Conservation (phyloP, 75 land plant species). For the Selaginella tamariscina region DNA sequence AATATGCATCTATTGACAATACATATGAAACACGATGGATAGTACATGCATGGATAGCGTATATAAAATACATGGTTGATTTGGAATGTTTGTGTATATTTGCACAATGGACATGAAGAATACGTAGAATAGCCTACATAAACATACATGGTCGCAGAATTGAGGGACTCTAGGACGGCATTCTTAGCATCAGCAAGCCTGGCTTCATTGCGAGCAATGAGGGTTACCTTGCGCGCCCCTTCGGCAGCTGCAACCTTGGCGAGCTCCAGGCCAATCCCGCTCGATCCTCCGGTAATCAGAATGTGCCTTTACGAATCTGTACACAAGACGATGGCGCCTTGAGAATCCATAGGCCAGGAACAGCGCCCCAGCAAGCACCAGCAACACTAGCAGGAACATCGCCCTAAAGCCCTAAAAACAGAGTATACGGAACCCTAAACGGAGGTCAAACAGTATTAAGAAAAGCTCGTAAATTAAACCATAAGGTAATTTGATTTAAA, state of each 20-base stretch:
- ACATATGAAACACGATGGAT: too few relatives aligned
- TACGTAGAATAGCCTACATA: too few relatives aligned
- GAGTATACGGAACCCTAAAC: too few relatives aligned
- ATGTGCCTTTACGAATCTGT: constrained; percentile 50
- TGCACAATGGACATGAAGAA: too few relatives aligned
- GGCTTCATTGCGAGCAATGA: constrained; percentile 45
- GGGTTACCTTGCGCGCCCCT: constrained; percentile 59
- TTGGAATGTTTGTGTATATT: too few relatives aligned
- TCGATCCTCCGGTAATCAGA: constrained; percentile 74
- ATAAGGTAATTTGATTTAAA: too few relatives aligned
- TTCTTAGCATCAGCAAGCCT: constrained; percentile 46
- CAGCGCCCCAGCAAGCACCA: background rate
- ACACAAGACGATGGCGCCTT: constrained; percentile 22
- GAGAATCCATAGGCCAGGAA: background rate
- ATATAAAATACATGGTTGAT: too few relatives aligned
- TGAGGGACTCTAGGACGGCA: background rate
- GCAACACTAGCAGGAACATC: background rate
- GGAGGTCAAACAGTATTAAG: too few relatives aligned
- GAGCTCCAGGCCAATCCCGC: constrained; percentile 66
- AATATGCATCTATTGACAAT: too few relatives aligned
- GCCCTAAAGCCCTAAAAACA: background rate
- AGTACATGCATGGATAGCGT: too few relatives aligned
- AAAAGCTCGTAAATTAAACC: too few relatives aligned
- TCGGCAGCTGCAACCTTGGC: constrained; percentile 49
- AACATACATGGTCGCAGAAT: background rate